Evolutionary conservation across 768 basidiomycete species (phyloP).

Genomic region (Lactifluus subvellereus): DNA sequence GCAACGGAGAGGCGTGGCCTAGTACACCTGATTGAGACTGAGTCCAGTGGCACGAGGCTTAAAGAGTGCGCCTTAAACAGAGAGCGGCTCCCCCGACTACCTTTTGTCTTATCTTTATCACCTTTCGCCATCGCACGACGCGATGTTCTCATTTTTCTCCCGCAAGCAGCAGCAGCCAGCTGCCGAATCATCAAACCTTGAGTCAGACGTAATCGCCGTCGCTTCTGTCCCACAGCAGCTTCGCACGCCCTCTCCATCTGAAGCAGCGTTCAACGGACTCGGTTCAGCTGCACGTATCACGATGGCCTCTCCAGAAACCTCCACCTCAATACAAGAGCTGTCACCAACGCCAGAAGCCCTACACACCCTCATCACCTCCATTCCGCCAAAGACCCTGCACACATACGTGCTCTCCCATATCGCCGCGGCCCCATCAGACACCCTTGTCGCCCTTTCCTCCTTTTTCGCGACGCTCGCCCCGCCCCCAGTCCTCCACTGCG

Average conservation of each 20-base stretch:
- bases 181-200: neutral
- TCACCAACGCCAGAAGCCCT: constrained; percentile 35
- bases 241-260: constrained; percentile 51
- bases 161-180: constrained; percentile 16
- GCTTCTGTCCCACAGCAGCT: constrained; percentile 32
- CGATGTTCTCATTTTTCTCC: constrained; percentile 19
- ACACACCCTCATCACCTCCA: constrained; percentile 46
- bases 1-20: neutral
- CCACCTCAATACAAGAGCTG: constrained; percentile 27
- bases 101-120: constrained; percentile 9
- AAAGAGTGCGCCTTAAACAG: neutral
- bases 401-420: constrained; percentile 53
- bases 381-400: constrained; percentile 65
- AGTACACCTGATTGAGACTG: no score
- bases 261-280: constrained; percentile 27
- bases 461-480: constrained; percentile 62
- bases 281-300: constrained; percentile 17
- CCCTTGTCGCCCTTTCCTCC: constrained; percentile 42
- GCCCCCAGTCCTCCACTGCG: constrained; percentile 66
- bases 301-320: constrained; percentile 27
- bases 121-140: constrained; percentile 4
- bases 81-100: neutral
- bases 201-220: constrained; percentile 7
- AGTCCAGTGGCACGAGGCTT: neutral
- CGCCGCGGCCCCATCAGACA: constrained; percentile 33